Evolutionary conservation across 371 early-diverging fungal genomes (phyloP), one percentile per base, ranked within the genome.

Genomic region (Amoeboradix gromovi): DNA sequence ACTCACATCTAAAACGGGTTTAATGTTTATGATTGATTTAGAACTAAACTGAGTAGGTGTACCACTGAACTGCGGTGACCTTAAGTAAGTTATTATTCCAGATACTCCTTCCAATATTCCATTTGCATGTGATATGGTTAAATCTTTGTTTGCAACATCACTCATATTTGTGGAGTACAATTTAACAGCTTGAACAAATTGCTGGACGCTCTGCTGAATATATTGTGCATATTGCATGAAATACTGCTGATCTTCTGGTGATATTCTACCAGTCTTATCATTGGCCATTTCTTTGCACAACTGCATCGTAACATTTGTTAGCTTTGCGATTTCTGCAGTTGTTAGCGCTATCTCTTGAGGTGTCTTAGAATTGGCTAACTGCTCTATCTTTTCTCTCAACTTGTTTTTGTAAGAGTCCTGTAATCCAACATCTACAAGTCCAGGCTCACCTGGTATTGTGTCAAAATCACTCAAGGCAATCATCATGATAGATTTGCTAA

Each of bases 261-360:
- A 68, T 29, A 77, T 30, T 48, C 22, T 48, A 0, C 31, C 66
- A 1, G 76, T 22, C 17, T 75, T 73, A 12, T 68, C 30, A 0
- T 71, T 74, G 1, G 77, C 77, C 0, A 48, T 16, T 0, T 29
- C 30, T 68, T 79, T 78, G 72, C 78, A 78, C 0, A 69, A 28
- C 29, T 67, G 72, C 71, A 77, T 77, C 0, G 79, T 69, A 0
- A 65, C 31, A 1, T 76, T 71, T 0, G 80, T 80, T 17, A 75
- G 68, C 66, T 77, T 77, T 0, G 78, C 80, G 29, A 80, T 74
- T 1, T 29, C 68, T 1, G 69, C 71, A 30, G 82, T 80, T 12
- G 71, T 69, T 31, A 74, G 76, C 29, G 80, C 65, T 66, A 81
- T 74, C 17, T 69, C 67, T 29, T 73, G 66, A 68, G 78, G 79